Conservation (phyloP, 208 protist species). For the Entamoeba nuttalli region DNA sequence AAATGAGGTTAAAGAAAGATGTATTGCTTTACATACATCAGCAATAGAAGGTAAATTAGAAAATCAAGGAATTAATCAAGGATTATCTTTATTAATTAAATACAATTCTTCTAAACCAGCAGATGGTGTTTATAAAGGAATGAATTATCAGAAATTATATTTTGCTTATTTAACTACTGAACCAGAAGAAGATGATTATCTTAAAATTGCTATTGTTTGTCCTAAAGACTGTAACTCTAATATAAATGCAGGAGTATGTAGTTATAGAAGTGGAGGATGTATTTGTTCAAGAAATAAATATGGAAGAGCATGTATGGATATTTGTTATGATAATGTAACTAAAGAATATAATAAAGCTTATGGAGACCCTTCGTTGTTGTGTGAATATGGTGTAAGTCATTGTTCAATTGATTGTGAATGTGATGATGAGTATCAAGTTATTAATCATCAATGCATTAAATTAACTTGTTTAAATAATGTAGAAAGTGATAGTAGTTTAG, state of each 20-base stretch:
- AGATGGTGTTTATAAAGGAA: not conserved
- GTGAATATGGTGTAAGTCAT: not conserved
- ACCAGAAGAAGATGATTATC: not conserved
- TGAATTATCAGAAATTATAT: not conserved
- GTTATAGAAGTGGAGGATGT: not conserved
- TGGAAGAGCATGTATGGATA: not conserved
- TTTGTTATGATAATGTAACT: not conserved
- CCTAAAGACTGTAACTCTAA: not conserved
- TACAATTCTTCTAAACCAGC: not conserved
- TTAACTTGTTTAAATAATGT: not conserved
- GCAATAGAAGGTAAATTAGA: not conserved
- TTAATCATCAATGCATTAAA: not conserved
- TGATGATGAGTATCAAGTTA: not conserved
- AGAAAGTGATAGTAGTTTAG: not conserved
- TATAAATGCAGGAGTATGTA: not conserved
- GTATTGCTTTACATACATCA: not conserved
- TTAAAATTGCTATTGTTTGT: not conserved
- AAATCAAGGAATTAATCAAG: not conserved
- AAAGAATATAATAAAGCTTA: not conserved
- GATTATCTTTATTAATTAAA: not conserved
- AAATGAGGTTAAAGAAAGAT: not conserved
- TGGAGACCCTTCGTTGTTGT: not conserved
- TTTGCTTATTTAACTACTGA: not conserved
- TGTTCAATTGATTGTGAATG: not conserved
- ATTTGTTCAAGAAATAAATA: not conserved